Conservation (phyloP, 371 early-diverging fungal genomes). For the Circinella umbellata region DNA sequence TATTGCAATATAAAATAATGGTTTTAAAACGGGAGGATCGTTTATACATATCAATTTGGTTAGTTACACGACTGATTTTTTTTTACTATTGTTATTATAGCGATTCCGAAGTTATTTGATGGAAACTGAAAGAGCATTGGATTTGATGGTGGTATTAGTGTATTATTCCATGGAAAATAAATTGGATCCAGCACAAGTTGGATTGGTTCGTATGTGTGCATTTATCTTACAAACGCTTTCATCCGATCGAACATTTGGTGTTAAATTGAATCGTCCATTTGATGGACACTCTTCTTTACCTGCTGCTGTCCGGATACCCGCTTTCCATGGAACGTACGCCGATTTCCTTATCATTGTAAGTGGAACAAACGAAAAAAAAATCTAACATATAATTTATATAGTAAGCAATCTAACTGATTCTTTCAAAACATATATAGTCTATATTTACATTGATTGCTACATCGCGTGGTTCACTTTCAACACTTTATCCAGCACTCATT, state of each 20-base stretch:
- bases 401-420: neutral
- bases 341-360: slow-evolving; percentile 81
- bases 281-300: slow-evolving; percentile 70
- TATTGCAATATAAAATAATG: no score
- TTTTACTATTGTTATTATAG: slow-evolving; percentile 23
- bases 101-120: slow-evolving; percentile 71
- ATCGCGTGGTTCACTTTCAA: slow-evolving; percentile 66
- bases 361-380: neutral
- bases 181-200: slow-evolving; percentile 69
- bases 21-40: no score
- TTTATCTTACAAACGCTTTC: slow-evolving; percentile 86
- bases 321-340: slow-evolving; percentile 79
- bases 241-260: slow-evolving; percentile 76
- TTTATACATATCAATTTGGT: no score
- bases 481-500: slow-evolving; percentile 79
- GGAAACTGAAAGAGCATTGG: slow-evolving; percentile 73
- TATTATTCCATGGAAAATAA: slow-evolving; percentile 71
- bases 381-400: neutral
- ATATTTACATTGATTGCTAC: slow-evolving; percentile 79
- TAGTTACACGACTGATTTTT: no score
- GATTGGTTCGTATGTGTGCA: slow-evolving; percentile 79
- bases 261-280: slow-evolving; percentile 78
- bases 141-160: slow-evolving; percentile 64
- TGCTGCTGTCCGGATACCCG: slow-evolving; percentile 68
- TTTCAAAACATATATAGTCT: slow-evolving; percentile 44